phyloP scores from a whole-genome alignment of 2,329 filamentous ascomycete species.

The Penicillium sp. region DNA sequence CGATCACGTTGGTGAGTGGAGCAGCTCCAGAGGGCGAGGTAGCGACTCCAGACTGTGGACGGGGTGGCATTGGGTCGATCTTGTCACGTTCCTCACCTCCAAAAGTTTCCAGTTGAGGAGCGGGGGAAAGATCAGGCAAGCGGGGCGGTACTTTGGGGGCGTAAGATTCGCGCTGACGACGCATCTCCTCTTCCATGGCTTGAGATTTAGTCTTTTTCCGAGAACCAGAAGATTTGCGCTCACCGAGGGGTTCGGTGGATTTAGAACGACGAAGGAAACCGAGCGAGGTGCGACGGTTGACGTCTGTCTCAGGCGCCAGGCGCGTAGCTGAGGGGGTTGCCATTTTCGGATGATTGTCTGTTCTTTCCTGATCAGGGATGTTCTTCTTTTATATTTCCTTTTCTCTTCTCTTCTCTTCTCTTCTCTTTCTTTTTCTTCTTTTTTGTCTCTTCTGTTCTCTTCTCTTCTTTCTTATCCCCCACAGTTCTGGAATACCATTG shows the following conservation, averaged over 20 bases:
- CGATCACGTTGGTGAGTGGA: constrained; percentile 49
- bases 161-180: constrained; percentile 55
- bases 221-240: constrained; percentile 45
- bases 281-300: constrained; percentile 50
- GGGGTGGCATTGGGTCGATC: constrained; percentile 51
- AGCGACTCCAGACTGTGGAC: constrained; percentile 25
- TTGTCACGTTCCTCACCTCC: constrained; percentile 65
- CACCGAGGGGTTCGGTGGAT: constrained; percentile 61
- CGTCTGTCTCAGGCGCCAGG: constrained; percentile 4
- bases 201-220: constrained; percentile 40
- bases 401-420: neutral
- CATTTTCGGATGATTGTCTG: constrained; percentile 28
- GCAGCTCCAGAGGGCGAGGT: constrained; percentile 27
- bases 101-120: constrained; percentile 55
- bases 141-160: constrained; percentile 61
- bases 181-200: constrained; percentile 51
- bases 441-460: neutral
- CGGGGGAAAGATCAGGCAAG: constrained; percentile 48
- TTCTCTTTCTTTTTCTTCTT: neutral
- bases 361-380: constrained; percentile 12
- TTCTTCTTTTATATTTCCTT: neutral
- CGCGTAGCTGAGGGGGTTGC: constrained; percentile 22
- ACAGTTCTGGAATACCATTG: neutral
- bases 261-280: constrained; percentile 67
- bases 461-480: neutral